Base-by-base conservation (phyloP, 352 stramenopile genomes). In the Stephanocyclus meneghinianus region DNA sequence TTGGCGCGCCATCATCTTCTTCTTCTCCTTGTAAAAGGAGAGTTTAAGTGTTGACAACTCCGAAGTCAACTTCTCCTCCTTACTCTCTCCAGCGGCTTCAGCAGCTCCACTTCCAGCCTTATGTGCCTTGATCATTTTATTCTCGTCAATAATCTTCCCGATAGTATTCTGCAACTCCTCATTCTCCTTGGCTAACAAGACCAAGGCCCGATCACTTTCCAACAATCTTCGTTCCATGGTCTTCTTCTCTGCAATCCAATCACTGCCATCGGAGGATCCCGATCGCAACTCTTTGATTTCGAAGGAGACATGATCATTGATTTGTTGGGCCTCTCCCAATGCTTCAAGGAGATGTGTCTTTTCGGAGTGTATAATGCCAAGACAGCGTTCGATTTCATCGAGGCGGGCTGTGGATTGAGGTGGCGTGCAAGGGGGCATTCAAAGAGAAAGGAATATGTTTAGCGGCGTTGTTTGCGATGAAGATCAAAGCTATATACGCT, bases 1-100 rank as follows among this genome's bases (percentile, higher is more conserved):
- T 37, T 66, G 59, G 26, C 35, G 29, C 18, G n/a, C 10, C 59
- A 66, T 66, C 37, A 66, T 35, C 10, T 51, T 45, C 59, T 66
- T 48, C 59, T 66, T 66, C 21, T 66, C 59, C 21, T 66, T 50
- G 35, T 53, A 66, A 51, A 53, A 51, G 8, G 37, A 35, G 8
- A 26, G 7, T 26, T 66, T 18, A 8, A 66, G 48, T 11, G 26
- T 53, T 9, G 59, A 32, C 9, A 66, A 13, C 5, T 66, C 35
- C 5, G 59, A 13, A 11, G 32, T 13, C 16, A 47, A 16, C 32
- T 48, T 51, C 16, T 45, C 32, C n/a, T 29, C 56, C 56, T 29
- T 26, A n/a, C 10, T 37, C 40, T 29, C 6, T 47, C 9, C 11
- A 15, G 32, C n/a, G 5, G 32, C 11, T 64, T 64, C 32, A n/a